Conservation (phyloP, 768 basidiomycete genomes). For the Psilocybe cyanescens region DNA sequence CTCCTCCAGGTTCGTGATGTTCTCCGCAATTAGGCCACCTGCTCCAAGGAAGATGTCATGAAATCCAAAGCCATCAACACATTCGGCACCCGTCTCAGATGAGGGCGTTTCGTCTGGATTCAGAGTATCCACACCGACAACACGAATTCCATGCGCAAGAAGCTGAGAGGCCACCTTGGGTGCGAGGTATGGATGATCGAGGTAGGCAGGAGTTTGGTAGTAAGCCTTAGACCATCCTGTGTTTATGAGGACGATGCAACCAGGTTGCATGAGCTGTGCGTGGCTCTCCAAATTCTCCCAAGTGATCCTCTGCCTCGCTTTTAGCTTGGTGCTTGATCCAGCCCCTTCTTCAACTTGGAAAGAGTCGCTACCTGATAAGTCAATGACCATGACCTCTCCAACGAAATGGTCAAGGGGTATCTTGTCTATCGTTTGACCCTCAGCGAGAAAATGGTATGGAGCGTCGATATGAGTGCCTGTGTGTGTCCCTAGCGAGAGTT, state of each 20-base stretch:
- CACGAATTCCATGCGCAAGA: slow-evolving; percentile 51
- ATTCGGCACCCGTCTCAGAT: slow-evolving; percentile 32
- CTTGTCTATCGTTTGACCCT: slow-evolving; percentile 60
- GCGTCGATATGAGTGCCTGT: slow-evolving; percentile 84
- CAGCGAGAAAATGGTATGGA: slow-evolving; percentile 69
- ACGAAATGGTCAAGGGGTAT: slow-evolving; percentile 57
- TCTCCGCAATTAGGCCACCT: slow-evolving; percentile 73
- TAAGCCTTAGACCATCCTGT: slow-evolving; percentile 73
- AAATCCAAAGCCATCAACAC: slow-evolving; percentile 48
- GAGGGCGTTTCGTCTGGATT: slow-evolving; percentile 68
- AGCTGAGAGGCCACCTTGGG: slow-evolving; percentile 54
- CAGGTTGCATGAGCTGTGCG: slow-evolving; percentile 35
- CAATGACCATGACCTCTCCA: slow-evolving; percentile 58
- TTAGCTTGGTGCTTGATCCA: background rate
- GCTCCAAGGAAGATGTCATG: slow-evolving; percentile 65
- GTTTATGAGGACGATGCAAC: slow-evolving; percentile 54
- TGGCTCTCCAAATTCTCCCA: slow-evolving; percentile 54
- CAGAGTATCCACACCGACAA: slow-evolving; percentile 67
- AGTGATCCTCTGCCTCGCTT: slow-evolving; percentile 47
- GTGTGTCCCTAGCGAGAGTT: slow-evolving; percentile 65
- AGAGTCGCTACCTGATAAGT: slow-evolving; percentile 42
- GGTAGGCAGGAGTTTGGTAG: slow-evolving; percentile 50
- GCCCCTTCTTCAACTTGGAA: too few species aligned
- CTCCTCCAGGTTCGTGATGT: slow-evolving; percentile 57
- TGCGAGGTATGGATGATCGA: slow-evolving; percentile 67